A percentile compares a stretch with the other conserved stretches of the same genome.
Conservation (phyloP, 106 monocot genomes). For the Ottelia alismoides region DNA sequence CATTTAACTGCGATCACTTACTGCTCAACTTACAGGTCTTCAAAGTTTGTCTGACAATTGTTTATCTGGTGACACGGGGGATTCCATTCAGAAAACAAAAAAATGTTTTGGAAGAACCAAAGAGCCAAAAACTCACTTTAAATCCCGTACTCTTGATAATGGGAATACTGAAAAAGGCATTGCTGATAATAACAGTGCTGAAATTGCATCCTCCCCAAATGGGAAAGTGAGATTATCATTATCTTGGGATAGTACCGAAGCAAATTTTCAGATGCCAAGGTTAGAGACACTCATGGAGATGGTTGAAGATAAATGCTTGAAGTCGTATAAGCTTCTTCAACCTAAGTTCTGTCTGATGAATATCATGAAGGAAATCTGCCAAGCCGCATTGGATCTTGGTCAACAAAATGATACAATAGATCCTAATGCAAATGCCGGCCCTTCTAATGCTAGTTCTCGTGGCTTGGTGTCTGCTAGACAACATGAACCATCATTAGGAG, state of each 20-base stretch:
- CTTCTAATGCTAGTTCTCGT: constrained; percentile 2
- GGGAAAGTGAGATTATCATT: constrained; percentile 7
- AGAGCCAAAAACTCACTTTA: too few relatives aligned
- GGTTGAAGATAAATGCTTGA: constrained; percentile 7
- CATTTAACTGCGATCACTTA: too few relatives aligned
- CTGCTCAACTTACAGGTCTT: too few relatives aligned
- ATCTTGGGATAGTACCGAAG: neutral
- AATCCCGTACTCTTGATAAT: neutral
- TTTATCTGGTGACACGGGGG: too few relatives aligned
- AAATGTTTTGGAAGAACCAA: too few relatives aligned
- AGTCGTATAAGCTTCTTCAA: constrained; percentile 5
- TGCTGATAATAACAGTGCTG: neutral
- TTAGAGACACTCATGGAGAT: constrained; percentile 2
- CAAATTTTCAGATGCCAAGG: constrained; percentile 4
- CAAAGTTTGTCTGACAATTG: too few relatives aligned
- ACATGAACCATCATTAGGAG: constrained; percentile 18
- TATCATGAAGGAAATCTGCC: constrained; percentile 13
- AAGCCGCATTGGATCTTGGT: too few relatives aligned
- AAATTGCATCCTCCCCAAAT: constrained; percentile 6
- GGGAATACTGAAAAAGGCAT: neutral
- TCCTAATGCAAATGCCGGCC: too few relatives aligned
- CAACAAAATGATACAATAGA: too few relatives aligned
- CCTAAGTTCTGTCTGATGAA: constrained; percentile 5
- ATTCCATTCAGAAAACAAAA: too few relatives aligned
- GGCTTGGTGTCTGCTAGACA: constrained; percentile 15